Percentiles rank a stretch among this genome's conserved stretches.
Conservation (phyloP, 2,329 filamentous ascomycete species). For the Pseudogymnoascus sp. region DNA sequence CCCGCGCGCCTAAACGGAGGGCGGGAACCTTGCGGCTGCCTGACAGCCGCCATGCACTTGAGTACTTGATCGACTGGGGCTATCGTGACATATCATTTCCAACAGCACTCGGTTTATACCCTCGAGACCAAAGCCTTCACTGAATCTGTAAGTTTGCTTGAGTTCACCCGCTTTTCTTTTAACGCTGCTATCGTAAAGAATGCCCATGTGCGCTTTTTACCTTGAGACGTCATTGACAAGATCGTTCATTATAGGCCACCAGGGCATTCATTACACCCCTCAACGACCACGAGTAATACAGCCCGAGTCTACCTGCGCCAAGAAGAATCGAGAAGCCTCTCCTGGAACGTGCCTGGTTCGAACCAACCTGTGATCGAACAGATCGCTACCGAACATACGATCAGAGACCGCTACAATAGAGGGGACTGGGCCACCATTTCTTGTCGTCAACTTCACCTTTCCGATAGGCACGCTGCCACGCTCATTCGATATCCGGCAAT, state of each 20-base stretch:
- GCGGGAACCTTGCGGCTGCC: conserved; percentile 1
- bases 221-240: conserved; percentile 7
- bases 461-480: conserved; percentile 5
- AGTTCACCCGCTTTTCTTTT: not conserved
- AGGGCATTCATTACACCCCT: not conserved
- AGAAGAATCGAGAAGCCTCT: not conserved
- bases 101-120: conserved; percentile 6
- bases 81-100: conserved; percentile 7
- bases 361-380: not conserved
- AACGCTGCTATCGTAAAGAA: not conserved
- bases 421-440: conserved; percentile 1
- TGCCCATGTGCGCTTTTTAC: not conserved
- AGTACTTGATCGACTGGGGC: not conserved
- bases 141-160: conserved; percentile 3
- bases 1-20: conserved; percentile 1
- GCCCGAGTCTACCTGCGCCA: not conserved
- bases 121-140: not conserved
- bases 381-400: conserved; percentile 1
- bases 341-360: not conserved
- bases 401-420: not conserved
- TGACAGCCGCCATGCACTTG: conserved; percentile 6
- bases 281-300: conserved; percentile 1
- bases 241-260: not conserved
- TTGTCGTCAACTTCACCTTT: conserved; percentile 1
- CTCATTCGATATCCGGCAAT: conserved; percentile 1